phyloP scores from a whole-genome alignment of 345 rosid genomes.

The Corchorus olitorius region DNA sequence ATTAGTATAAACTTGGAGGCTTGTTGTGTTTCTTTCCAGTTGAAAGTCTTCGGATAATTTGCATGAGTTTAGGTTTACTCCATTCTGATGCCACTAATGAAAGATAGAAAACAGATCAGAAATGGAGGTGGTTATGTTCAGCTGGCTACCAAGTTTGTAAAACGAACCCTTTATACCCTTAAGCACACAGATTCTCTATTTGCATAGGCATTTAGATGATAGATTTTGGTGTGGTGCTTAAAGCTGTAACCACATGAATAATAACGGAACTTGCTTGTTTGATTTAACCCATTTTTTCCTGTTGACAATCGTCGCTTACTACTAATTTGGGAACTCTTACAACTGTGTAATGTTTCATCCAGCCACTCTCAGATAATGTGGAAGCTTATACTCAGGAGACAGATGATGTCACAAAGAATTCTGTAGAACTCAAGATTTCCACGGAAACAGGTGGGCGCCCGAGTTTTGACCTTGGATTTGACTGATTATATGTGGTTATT shows the following conservation, averaged over 20 bases:
- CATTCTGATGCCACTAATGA: neutral
- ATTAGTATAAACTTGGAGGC: neutral
- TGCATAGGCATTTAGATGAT: slow-evolving; percentile 4
- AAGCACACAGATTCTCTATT: neutral
- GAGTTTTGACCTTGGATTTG: slow-evolving; percentile 66
- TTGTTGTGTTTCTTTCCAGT: slow-evolving; percentile 3
- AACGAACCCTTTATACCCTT: neutral
- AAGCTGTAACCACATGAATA: neutral
- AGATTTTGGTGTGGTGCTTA: neutral
- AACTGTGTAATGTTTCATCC: neutral
- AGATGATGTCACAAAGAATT: slow-evolving; percentile 1
- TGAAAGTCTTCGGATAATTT: neutral
- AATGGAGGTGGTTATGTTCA: neutral
- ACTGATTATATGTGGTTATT: slow-evolving; percentile 4
- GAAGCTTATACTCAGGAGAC: slow-evolving; percentile 5
- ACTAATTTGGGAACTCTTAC: neutral
- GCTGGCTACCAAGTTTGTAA: neutral
- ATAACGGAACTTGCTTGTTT: neutral
- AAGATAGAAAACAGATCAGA: neutral
- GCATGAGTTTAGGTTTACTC: neutral
- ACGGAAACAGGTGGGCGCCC: slow-evolving; percentile 32
- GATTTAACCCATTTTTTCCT: neutral
- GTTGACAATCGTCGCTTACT: neutral
- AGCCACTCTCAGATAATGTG: slow-evolving; percentile 9
- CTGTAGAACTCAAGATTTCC: slow-evolving; percentile 10